These are phyloP conservation scores for Physaria fendleri DNA, from an alignment of 345 rosid genomes.

Conservation along the genomic window DNA sequence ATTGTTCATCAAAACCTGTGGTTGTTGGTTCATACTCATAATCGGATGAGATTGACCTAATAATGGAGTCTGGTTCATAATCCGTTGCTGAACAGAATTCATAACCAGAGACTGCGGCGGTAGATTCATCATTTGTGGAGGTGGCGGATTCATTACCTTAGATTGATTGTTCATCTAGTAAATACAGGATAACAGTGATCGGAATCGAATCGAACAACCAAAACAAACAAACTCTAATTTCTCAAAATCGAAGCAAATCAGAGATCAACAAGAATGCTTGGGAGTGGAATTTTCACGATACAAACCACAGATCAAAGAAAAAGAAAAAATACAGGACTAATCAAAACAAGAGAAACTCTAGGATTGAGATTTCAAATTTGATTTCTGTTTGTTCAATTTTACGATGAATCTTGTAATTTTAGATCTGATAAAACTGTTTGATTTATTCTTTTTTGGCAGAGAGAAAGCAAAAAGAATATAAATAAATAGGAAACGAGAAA, in stretches of 20 bases:
- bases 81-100: conserved; percentile 35
- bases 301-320: conserved; percentile 10
- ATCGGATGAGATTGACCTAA: conserved; percentile 38
- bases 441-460: neutral
- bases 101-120: conserved; percentile 41
- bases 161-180: conserved; percentile 49
- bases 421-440: conserved; percentile 20
- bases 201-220: neutral
- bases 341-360: conserved; percentile 2
- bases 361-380: neutral
- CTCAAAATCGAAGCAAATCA: neutral
- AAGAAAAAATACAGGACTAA: neutral
- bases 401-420: neutral
- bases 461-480: neutral
- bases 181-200: conserved; percentile 7
- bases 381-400: conserved; percentile 4
- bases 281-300: neutral
- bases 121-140: conserved; percentile 31
- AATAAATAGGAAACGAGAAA: conserved; percentile 9
- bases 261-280: conserved; percentile 13
- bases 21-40: conserved; percentile 39
- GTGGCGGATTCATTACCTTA: conserved; percentile 45
- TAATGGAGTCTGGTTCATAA: conserved; percentile 41
- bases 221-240: conserved; percentile 17
- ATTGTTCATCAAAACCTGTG: conserved; percentile 36